A percentile compares a stretch with the other conserved stretches of the same genome.
Evolutionary conservation across 352 stramenopile species (phyloP).

Genomic region (Blastocystis sp.): DNA sequence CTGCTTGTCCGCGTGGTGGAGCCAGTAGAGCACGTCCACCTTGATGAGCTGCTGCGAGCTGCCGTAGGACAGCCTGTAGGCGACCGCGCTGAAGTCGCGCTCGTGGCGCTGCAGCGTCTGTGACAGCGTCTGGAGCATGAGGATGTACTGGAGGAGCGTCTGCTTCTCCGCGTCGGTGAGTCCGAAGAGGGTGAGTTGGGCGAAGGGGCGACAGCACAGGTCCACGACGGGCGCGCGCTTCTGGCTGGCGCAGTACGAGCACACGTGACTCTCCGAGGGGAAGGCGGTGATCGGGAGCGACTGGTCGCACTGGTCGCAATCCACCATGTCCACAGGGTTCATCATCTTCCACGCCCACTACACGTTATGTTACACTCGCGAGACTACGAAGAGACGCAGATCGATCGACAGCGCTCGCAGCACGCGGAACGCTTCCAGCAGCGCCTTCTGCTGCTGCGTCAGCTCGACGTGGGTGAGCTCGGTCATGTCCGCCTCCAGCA

Average conservation of each 20-base stretch:
- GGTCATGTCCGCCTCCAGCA: not conserved
- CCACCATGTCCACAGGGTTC: not conserved
- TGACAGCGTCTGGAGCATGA: slow-evolving; percentile 1
- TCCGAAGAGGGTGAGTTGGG: slow-evolving; percentile 1
- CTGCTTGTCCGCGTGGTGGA: slow-evolving; percentile 48
- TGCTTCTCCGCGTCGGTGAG: not conserved
- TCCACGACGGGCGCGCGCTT: not conserved
- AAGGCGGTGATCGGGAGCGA: not conserved
- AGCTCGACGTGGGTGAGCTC: not conserved
- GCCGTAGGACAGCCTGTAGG: not conserved
- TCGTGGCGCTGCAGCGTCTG: not conserved
- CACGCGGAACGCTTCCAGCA: slow-evolving; percentile 19
- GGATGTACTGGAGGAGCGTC: not conserved
- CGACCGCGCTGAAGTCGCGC: not conserved
- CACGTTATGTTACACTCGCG: not conserved
- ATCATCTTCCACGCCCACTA: slow-evolving; percentile 60
- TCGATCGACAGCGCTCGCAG: slow-evolving; percentile 42
- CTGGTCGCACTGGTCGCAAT: not conserved
- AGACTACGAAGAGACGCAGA: slow-evolving; percentile 21
- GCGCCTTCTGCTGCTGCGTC: not conserved
- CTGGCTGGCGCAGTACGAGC: not conserved
- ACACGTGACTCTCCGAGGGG: not conserved
- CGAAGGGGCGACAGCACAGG: not conserved
- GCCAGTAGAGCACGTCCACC: slow-evolving; percentile 54
- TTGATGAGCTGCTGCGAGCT: slow-evolving; percentile 9